Evolutionary conservation across 345 rosid genomes (phyloP).

Genomic region (Gossypium herbaceum): DNA sequence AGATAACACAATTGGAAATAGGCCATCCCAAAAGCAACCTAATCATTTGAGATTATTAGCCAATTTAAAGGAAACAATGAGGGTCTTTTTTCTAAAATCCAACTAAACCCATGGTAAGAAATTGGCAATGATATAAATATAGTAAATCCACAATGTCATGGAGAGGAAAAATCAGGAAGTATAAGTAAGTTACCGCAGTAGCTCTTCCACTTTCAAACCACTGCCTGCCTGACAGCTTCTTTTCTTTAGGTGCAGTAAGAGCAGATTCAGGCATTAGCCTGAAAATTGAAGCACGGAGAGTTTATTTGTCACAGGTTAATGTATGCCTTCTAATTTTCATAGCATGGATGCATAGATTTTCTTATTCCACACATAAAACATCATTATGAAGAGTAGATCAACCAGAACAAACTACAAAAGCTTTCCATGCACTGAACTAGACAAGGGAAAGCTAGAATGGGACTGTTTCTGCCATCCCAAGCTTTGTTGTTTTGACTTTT

Average conservation of each 20-base stretch:
- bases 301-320: background rate
- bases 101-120: background rate
- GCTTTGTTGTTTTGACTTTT: background rate
- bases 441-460: background rate
- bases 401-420: slow-evolving; percentile 5
- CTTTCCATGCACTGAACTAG: background rate
- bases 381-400: background rate
- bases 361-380: background rate
- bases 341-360: background rate
- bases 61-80: slow-evolving; percentile 2
- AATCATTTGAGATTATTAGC: slow-evolving; percentile 4
- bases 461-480: background rate
- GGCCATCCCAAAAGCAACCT: background rate
- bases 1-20: background rate
- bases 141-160: background rate
- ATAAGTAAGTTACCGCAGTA: slow-evolving; percentile 30
- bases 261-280: slow-evolving; percentile 95
- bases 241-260: slow-evolving; percentile 69
- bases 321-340: background rate
- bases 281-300: slow-evolving; percentile 11
- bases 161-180: slow-evolving; percentile 3
- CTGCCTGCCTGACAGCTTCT: slow-evolving; percentile 85
- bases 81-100: background rate
- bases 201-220: slow-evolving; percentile 94
- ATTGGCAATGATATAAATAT: background rate